phyloP scores from a whole-genome alignment of 495 filamentous ascomycete species.

The Podospora sp. region DNA sequence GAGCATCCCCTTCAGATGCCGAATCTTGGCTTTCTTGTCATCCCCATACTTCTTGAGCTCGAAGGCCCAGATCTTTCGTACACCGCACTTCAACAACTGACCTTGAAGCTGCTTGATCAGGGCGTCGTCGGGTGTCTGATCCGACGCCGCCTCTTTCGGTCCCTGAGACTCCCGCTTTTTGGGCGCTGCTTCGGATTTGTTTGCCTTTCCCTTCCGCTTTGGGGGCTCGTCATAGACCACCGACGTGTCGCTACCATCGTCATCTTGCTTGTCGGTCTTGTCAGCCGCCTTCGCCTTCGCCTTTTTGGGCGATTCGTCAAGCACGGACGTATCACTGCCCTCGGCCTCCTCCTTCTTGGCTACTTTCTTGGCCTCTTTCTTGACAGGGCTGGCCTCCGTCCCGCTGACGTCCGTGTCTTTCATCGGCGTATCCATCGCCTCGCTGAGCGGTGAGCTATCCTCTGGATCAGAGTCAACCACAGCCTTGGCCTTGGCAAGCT shows the following conservation, averaged over 20 bases:
- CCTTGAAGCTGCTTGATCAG: slow-evolving; percentile 91
- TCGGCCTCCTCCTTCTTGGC: background rate
- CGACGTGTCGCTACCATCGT: slow-evolving; percentile 80
- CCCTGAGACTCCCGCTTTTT: slow-evolving; percentile 29
- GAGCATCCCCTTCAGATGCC: slow-evolving; percentile 76
- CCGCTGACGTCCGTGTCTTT: background rate
- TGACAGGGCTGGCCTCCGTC: background rate
- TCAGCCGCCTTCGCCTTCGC: slow-evolving; percentile 36
- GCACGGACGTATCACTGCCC: no score
- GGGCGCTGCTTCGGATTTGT: slow-evolving; percentile 13
- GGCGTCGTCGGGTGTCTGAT: slow-evolving; percentile 66
- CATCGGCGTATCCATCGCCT: background rate
- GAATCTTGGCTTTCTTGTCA: slow-evolving; percentile 72
- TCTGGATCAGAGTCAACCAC: background rate
- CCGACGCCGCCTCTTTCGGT: slow-evolving; percentile 39
- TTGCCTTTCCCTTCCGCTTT: slow-evolving; percentile 47
- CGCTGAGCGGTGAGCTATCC: background rate
- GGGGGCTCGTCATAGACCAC: slow-evolving; percentile 72
- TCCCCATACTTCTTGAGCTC: slow-evolving; percentile 77
- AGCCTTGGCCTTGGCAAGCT: slow-evolving; percentile 12
- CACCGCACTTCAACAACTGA: slow-evolving; percentile 86
- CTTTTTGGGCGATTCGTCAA: slow-evolving; percentile 5
- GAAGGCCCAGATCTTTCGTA: slow-evolving; percentile 88
- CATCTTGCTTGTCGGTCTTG: slow-evolving; percentile 23
- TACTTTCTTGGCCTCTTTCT: slow-evolving; percentile 26